Evolutionary conservation across 306 rosid genomes (phyloP).

Genomic region (Fragaria iinumae): DNA sequence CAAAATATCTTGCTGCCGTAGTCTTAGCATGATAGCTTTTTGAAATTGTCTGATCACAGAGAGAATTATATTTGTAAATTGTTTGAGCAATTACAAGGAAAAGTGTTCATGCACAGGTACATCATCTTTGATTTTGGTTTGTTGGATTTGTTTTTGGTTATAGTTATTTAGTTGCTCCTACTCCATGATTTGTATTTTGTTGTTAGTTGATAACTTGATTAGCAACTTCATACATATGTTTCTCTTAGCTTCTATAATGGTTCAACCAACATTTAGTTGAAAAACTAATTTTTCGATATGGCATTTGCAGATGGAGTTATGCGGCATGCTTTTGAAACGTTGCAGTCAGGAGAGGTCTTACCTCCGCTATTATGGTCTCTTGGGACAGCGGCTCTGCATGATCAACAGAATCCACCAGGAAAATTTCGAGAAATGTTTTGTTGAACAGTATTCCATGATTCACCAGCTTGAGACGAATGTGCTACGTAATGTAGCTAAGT

Average conservation of each 20-base stretch:
- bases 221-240: too few species aligned
- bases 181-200: background rate
- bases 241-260: background rate
- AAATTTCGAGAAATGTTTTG: constrained; percentile 88
- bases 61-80: background rate
- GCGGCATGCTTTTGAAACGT: constrained; percentile 80
- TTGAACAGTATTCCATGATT: constrained; percentile 88
- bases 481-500: constrained; percentile 73
- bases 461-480: constrained; percentile 82
- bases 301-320: constrained; percentile 67
- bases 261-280: background rate
- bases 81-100: background rate
- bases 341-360: constrained; percentile 92
- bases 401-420: constrained; percentile 86
- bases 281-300: constrained; percentile 19
- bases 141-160: constrained; percentile 3
- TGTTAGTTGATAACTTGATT: background rate
- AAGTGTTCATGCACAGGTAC: background rate
- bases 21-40: background rate
- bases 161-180: background rate
- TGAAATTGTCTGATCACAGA: background rate
- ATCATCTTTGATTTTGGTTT: background rate
- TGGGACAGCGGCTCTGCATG: constrained; percentile 86
- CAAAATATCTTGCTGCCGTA: background rate
- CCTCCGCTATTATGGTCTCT: constrained; percentile 81